phyloP scores from a whole-genome alignment of 805 yeast species.

The Huiozyma sinensis region DNA sequence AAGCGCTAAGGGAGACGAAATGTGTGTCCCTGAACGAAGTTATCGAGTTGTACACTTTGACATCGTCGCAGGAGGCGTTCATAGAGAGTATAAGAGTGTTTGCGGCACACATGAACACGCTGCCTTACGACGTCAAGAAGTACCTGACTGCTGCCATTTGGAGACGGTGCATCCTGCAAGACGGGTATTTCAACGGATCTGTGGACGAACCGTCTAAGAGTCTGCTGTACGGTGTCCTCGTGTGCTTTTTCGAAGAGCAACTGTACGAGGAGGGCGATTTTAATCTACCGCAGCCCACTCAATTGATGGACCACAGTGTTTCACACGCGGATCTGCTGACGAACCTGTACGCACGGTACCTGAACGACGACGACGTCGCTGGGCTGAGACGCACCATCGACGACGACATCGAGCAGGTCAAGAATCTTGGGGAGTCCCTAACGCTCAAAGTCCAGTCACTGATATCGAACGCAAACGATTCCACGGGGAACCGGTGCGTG shows the following conservation, averaged over 20 bases:
- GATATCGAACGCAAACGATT: constrained; percentile 30
- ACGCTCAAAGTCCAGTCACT: constrained; percentile 22
- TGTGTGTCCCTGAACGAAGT: constrained; percentile 36
- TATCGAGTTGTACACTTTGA: constrained; percentile 40
- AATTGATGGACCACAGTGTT: constrained; percentile 8
- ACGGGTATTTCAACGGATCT: constrained; percentile 39
- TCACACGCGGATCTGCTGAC: constrained; percentile 11
- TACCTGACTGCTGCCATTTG: constrained; percentile 36
- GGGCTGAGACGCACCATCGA: constrained; percentile 6
- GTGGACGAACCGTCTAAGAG: constrained; percentile 7
- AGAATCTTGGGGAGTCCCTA: constrained; percentile 3
- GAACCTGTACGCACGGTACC: constrained; percentile 8
- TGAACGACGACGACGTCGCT: constrained; percentile 2
- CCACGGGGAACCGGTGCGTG: constrained; percentile 26
- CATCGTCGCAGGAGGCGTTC: constrained; percentile 30
- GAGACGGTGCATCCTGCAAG: constrained; percentile 46
- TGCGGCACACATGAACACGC: constrained; percentile 26
- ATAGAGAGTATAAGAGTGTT: constrained; percentile 43
- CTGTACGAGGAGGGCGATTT: constrained; percentile 16
- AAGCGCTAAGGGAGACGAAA: constrained; percentile 22
- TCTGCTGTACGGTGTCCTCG: background rate
- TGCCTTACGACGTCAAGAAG: constrained; percentile 26
- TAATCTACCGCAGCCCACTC: constrained; percentile 23
- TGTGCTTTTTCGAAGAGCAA: constrained; percentile 26
- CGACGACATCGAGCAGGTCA: constrained; percentile 11